Evolutionary conservation across 495 filamentous ascomycete genomes (phyloP), one percentile per base, ranked within the genome.

Genomic region (Astrocystis sublimbata): DNA sequence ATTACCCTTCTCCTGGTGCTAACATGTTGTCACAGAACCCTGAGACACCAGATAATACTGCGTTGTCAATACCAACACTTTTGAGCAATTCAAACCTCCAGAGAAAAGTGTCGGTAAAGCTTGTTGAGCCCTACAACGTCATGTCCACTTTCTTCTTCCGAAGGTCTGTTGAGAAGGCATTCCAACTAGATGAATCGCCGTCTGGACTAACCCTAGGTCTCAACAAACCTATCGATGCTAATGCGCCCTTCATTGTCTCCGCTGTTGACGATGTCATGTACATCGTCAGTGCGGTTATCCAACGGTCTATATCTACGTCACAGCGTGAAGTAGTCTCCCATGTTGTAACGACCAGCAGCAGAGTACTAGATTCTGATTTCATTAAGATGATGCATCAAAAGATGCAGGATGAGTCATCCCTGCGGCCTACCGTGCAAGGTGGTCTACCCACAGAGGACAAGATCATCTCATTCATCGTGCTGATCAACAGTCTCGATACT

Each of bases 201-300:
- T 78, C 81, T 0, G 91, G 90, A 42, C 79, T 97, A 30, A 88
- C 88, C 3, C 76, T 98, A 35, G 91, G 88, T 66, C 81, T 84
- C 15, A 86, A 81, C 55, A 89, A 81, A 58, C 74, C 87, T 7
- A 81, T 96, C 41, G 81, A 84, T 43, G 76, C 75, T 69, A 91
- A 92, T 68, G 85, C 92, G 9, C 94, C 94, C 9, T 96, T 89
- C 66, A 96, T 98, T 68, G 93, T 92, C 53, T 96, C 92, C 0
- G 92, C 94, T 1, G 93, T 98, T 8, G 94, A 98, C 78, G 94
- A 96, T 75, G 93, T 98, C 58, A 98, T 98, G 96, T 98, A 97
- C 77, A 96, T 97, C 64, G 92, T 96, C 69, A 93, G 96, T 71
- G 89, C 93, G 51, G 88, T 97, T 41, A 80, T 98, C 40, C 88